Evolutionary conservation across 1,139 yeast species (phyloP).

Genomic region (Pichia inconspicua): DNA sequence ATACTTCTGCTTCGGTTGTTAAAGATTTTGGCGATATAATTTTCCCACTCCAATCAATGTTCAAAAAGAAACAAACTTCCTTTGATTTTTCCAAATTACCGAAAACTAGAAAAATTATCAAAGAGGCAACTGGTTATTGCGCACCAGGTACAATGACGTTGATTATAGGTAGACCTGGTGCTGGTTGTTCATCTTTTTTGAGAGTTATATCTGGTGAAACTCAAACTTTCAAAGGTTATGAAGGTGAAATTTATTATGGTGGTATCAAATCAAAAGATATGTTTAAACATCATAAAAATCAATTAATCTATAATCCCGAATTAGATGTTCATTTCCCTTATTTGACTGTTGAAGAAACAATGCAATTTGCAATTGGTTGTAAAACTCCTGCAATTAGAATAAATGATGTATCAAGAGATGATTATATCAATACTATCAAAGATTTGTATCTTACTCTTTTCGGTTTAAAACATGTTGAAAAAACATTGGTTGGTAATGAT

Average conservation of each 20-base stretch:
- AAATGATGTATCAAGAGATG: conserved; percentile 31
- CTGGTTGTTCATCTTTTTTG: conserved; percentile 45
- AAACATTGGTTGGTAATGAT: conserved; percentile 66
- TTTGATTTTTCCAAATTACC: conserved; percentile 20
- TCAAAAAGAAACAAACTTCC: conserved; percentile 14
- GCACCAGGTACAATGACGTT: conserved; percentile 46
- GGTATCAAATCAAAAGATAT: conserved; percentile 57
- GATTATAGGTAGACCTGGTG: conserved; percentile 50
- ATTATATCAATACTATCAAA: conserved; percentile 34
- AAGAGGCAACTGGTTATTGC: conserved; percentile 36
- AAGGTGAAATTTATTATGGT: conserved; percentile 35
- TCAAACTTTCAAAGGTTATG: conserved; percentile 20
- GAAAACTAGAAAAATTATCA: conserved; percentile 32
- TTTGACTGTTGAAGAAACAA: conserved; percentile 37
- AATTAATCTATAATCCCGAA: conserved; percentile 38
- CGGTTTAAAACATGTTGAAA: conserved; percentile 44
- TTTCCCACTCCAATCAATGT: conserved; percentile 30
- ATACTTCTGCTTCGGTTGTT: conserved; percentile 40
- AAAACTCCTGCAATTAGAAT: conserved; percentile 38
- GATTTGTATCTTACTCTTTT: conserved; percentile 45
- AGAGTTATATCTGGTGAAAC: conserved; percentile 31
- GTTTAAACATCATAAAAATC: conserved; percentile 36
- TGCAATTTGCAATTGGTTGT: conserved; percentile 36
- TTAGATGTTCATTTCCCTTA: conserved; percentile 39
- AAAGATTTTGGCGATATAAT: conserved; percentile 42